Base-by-base conservation (phyloP, 768 basidiomycete genomes). In the Kwoniella dendrophila region DNA sequence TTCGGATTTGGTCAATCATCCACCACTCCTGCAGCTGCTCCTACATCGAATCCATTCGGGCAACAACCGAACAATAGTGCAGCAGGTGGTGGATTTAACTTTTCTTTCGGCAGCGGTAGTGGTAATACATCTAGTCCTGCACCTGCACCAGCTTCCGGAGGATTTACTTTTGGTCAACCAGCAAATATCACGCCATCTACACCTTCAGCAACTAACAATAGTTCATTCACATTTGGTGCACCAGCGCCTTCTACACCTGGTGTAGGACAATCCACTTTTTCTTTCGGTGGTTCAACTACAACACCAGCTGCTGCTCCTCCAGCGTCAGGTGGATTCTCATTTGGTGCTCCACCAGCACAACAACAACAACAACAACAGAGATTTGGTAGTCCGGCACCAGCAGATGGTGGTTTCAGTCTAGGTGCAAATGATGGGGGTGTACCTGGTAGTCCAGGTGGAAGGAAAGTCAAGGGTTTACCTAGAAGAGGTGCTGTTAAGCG, bases 361-460 rank as follows among this genome's bases (percentile, higher is more conserved):
- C 44, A 32, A 11, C 59, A 53, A 43, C 8, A 29, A 22, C 56
- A 51, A 22, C 32, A 36, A 26, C 56, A 30, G 2, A 52, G 63
- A 18, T 64, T 64, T 51, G 63, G 63, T 34, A 64, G 63, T 64
- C 63, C 63, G 20, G 56, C 56, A n/a, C 56, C 56, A 2, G 48
- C 27, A 6, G 50, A n/a, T 32, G 45, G 16, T 29, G 63, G 62
- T 5, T 64, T 64, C 44, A 64, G 63, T 45, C 36, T 64, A 29
- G 63, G 63, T 18, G 48, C 56, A 56, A 51, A 26, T 29, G 48
- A 61, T 43, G 57, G 40, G 7, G 45, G 45, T 36, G 48, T 33
- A 27, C 60, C 60, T 27, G 54, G 44, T 22, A 64, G 63, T 59
- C 63, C 63, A 12, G 56, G 56, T 18, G 63, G 63, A 10, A 58